Base-by-base conservation (phyloP, 1,139 yeast species). In the Taphrina sp. region DNA sequence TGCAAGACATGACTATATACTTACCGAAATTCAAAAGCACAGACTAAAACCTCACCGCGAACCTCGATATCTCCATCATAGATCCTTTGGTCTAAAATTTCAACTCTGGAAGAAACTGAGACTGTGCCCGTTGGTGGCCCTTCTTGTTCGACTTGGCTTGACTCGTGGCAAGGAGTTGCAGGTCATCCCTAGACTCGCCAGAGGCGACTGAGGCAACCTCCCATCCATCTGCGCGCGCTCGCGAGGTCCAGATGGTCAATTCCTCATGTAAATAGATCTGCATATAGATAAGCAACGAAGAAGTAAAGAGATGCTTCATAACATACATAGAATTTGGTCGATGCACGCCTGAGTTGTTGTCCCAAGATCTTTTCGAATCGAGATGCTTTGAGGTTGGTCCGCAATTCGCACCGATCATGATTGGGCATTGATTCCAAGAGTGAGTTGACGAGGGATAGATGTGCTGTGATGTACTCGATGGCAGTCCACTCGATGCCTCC, bases 361-460 rank as follows among this genome's bases (percentile, higher is more conserved):
- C 58, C 58, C 28, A 58, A 37, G 12, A 59, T 41, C 26, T 16
- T 39, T 19, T 60, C 62, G 16, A 60, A 57, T n/a, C 58, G 59
- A 22, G 60, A 56, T 4, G 39, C 28, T 29, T 42, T 51, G 12
- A 60, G n/a, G 17, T 47, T 37, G 14, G 23, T 16, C 14, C 62
- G 47, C 8, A 57, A 35, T 3, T 34, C 38, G 5, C 37, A 22
- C 8, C 62, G 52, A 24, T 59, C 53, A 23, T 17, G 24, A 2
- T 38, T 8, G 7, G 52, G 38, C 5, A 55, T 29, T 8, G 58
- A 39, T 8, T 51, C 45, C 26, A 60, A 28, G 10, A 58, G 17
- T 16, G 44, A 31, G 42, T 60, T 60, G 35, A 60, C 19, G n/a
- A 60, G 52, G n/a, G 59, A 52, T 33, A 60, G 41, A 39, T 60